A percentile compares a stretch with the other conserved stretches of the same genome.
Conservation (phyloP, 805 yeast species). For the Suhomyces tanzawaensis region DNA sequence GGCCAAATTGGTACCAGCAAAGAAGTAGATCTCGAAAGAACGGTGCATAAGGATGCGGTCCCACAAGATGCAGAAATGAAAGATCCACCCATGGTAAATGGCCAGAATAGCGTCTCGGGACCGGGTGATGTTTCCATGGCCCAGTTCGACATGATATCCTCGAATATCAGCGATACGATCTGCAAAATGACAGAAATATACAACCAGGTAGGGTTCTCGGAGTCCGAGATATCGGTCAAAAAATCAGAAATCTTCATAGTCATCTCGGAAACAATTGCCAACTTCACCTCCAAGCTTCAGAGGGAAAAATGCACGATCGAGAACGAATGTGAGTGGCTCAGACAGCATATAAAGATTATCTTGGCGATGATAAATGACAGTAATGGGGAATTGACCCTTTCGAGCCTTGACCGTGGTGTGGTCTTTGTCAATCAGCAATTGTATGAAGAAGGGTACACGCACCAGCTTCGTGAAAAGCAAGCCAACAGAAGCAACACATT, state of each 20-base stretch:
- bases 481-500: constrained; percentile 14
- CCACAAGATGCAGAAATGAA: no score
- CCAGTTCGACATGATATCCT: constrained; percentile 30
- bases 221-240: constrained; percentile 47
- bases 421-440: constrained; percentile 26
- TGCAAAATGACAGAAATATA: constrained; percentile 46
- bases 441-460: constrained; percentile 30
- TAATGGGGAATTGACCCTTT: constrained; percentile 26
- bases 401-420: constrained; percentile 27
- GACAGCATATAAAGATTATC: constrained; percentile 41
- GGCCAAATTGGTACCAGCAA: background rate
- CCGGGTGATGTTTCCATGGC: background rate
- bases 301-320: constrained; percentile 39
- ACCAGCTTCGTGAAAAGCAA: constrained; percentile 21
- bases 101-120: background rate
- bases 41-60: no score
- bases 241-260: constrained; percentile 49
- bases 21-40: no score
- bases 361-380: constrained; percentile 39
- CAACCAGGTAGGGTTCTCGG: constrained; percentile 53
- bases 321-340: constrained; percentile 45
- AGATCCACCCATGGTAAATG: no score
- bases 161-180: constrained; percentile 36
- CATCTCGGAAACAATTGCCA: constrained; percentile 48
- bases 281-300: constrained; percentile 30